Base-by-base conservation (phyloP, 345 rosid genomes). In the Raphanus sativus region DNA sequence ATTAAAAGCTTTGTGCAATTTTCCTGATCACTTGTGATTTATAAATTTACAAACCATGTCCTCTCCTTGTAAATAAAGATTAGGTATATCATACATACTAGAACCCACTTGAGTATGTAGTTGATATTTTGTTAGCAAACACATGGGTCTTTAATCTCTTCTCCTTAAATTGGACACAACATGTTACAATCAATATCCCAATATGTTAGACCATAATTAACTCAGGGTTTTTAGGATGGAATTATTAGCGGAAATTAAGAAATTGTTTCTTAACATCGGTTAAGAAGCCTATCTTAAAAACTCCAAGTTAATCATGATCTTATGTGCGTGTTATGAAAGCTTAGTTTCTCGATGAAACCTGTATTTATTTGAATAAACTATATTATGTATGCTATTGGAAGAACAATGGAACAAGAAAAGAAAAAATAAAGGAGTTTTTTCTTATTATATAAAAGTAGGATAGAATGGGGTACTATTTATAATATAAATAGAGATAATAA, bases 131-230 rank as follows among this genome's bases (percentile, higher is more conserved):
- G 12, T 69, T n/a, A 65, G 8, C 26, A 45, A 54, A 65, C 32
- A 36, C 26, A 61, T 61, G 42, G 67, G 10, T 2, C 17, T 54
- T 9, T 38, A 30, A 11, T 52, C 15, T 63, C 15, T 33, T 21
- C 9, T 74, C 65, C n/a, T 71, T 36, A 55, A 56, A 75, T 75
- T 38, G 59, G 66, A 65, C 45, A 16, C 65, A 75, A 66, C 71
- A 74, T 74, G 71, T 56, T 21, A 38, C 65, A 75, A 29, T 66
- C n/a, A 65, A 74, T 52, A 52, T 54, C 63, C 17, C 17, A 12
- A 36, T 34, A 26, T 65, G 56, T 6, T 21, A 21, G 21, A 21
- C 21, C 21, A 21, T 21, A 1, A 21, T 21, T 21, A 21, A 21
- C 21, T 1, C 21, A 21, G 21, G 21, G 1, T 21, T 21, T 1